Base-by-base conservation (phyloP, 2,329 filamentous ascomycete species). In the Trichophyton benhamiae region DNA sequence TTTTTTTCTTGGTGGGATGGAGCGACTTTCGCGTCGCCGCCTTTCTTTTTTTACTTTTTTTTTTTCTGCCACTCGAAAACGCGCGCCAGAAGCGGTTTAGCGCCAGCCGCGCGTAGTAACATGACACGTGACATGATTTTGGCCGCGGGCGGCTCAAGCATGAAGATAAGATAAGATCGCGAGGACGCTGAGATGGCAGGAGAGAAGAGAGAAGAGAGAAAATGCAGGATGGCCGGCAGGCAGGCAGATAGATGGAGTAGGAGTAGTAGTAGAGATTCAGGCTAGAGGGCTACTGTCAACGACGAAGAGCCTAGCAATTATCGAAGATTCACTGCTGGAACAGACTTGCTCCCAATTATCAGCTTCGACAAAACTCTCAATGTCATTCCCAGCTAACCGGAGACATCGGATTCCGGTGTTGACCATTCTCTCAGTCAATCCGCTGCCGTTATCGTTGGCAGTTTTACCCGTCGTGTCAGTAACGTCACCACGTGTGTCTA, bases 321-420 rank as follows among this genome's bases (percentile, higher is more conserved):
- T 36, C 11, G 53, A 57, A 3, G 53, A 36, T 38, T 57, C 53
- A 30, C 30, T 38, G 8, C 53, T 57, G 4, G 20, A 38, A 30
- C 53, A 57, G 36, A 57, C 53, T 25, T 27, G 53, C 20, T 38
- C 9, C 53, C 53, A 57, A 30, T 57, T 57, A 13, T 57, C 53
- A 27, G 15, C 53, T n/a, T 57, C 15, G 30, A 57, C 53, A 27
- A 57, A 57, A 8, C 36, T n/a, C 15, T 57, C 53, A 17, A 57
- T 42, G 15, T n/a, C 41, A 38, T 17, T 22, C 4, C 36, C 36
- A 11, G 53, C 53, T 7, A 42, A 7, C 8, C 17, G 30, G 13
- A 57, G 53, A 22, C 53, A 57, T 11, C 30, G n/a, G 4, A 42
- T 13, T 17, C 53, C 53, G 3, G 27, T 42, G 17, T 25, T 30